phyloP scores from a whole-genome alignment of 2,329 filamentous ascomycete species.

The Trichoderma harzianum region DNA sequence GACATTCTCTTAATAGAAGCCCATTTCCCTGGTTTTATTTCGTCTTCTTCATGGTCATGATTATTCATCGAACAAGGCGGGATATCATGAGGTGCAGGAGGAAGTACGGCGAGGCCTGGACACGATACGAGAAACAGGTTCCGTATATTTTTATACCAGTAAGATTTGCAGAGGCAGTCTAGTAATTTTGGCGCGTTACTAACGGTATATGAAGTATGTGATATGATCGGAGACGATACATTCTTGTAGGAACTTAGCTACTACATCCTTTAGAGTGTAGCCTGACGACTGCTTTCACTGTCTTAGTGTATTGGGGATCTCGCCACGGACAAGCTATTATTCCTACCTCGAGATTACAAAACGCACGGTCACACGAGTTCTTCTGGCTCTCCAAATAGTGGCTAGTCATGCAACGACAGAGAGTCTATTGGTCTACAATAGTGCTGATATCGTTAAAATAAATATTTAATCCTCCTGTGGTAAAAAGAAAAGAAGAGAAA shows the following conservation, averaged over 20 bases:
- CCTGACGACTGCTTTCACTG: background rate
- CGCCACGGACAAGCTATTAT: background rate
- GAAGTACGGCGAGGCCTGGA: background rate
- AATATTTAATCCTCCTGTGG: background rate
- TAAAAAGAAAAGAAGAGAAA: background rate
- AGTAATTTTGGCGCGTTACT: background rate
- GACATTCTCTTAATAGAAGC: background rate
- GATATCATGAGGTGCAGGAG: background rate
- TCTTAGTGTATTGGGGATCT: background rate
- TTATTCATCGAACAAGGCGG: background rate
- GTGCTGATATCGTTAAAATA: background rate
- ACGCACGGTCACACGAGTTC: background rate
- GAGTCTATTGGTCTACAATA: accelerated
- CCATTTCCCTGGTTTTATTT: background rate
- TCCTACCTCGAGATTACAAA: background rate
- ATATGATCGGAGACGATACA: background rate
- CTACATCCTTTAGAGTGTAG: background rate
- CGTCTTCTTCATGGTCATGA: background rate
- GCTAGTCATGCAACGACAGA: background rate
- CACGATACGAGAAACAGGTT: background rate
- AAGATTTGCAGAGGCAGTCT: background rate
- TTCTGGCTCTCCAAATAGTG: background rate
- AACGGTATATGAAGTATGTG: background rate
- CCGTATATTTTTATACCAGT: background rate
- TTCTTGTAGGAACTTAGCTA: background rate